Conservation (phyloP, 148 eudicot species). For the Persicaria maculosa region DNA sequence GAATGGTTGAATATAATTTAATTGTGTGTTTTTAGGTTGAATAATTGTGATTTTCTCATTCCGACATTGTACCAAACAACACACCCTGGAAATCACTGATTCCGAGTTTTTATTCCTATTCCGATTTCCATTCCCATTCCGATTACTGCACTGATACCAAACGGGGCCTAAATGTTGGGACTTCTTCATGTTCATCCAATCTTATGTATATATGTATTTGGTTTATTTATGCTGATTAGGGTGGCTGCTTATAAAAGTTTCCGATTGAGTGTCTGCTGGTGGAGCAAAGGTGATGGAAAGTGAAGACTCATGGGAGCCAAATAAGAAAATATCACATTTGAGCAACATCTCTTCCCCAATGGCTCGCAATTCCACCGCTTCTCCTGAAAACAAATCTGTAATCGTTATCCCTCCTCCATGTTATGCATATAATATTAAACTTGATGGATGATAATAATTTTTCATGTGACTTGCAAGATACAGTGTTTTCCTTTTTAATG, state of each 20-base stretch:
- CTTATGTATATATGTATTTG: neutral
- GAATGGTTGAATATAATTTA: no score
- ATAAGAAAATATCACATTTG: conserved; percentile 59
- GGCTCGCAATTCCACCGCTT: conserved; percentile 62
- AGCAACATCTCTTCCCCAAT: conserved; percentile 32
- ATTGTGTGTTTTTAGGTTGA: no score
- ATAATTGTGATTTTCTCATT: no score
- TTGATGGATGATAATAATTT: neutral
- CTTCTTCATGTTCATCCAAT: neutral
- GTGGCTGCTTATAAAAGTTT: neutral
- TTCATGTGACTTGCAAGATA: neutral
- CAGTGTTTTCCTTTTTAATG: neutral
- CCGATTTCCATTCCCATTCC: no score
- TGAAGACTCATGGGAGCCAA: conserved; percentile 46
- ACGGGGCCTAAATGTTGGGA: neutral
- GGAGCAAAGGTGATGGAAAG: conserved; percentile 50
- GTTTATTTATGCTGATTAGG: neutral
- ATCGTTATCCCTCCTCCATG: neutral
- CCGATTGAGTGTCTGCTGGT: conserved; percentile 9
- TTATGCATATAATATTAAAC: neutral
- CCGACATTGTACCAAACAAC: no score
- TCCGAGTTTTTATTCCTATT: no score
- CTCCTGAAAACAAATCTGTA: conserved; percentile 60
- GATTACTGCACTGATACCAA: no score
- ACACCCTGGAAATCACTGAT: no score